A percentile compares a stretch with the other conserved stretches of the same genome.
phyloP scores from a whole-genome alignment of 495 filamentous ascomycete species.

The Diplogelasinospora grovesii region DNA sequence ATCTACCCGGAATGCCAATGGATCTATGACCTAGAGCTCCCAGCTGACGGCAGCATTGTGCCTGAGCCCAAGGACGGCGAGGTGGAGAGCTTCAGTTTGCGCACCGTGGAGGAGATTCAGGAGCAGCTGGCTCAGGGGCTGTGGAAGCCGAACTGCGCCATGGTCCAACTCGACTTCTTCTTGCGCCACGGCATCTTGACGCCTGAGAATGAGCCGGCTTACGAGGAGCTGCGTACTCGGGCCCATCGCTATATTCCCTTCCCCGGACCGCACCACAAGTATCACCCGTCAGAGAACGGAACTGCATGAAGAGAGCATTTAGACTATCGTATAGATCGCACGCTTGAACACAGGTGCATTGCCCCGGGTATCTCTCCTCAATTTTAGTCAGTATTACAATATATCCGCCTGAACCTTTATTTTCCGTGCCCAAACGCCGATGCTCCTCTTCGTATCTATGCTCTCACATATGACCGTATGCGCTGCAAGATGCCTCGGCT shows the following conservation, averaged over 20 bases:
- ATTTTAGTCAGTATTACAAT: too few relatives aligned
- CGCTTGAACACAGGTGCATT: slow-evolving; percentile 6
- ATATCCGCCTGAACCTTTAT: too few relatives aligned
- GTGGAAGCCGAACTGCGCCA: slow-evolving; percentile 92
- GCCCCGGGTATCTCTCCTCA: slow-evolving; percentile 24
- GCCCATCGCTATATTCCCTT: slow-evolving; percentile 80
- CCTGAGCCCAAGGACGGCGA: slow-evolving; percentile 78
- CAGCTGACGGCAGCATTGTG: slow-evolving; percentile 46
- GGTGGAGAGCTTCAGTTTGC: slow-evolving; percentile 77
- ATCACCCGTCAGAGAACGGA: slow-evolving; percentile 10
- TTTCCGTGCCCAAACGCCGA: too few relatives aligned
- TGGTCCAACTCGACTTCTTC: slow-evolving; percentile 86
- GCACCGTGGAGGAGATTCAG: slow-evolving; percentile 67
- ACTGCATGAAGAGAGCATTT: slow-evolving; percentile 5
- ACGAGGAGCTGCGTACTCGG: slow-evolving; percentile 64
- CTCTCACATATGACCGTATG: too few relatives aligned
- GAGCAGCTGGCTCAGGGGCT: slow-evolving; percentile 60
- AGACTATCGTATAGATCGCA: slow-evolving; percentile 4
- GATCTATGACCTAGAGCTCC: slow-evolving; percentile 82
- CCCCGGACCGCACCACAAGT: slow-evolving; percentile 53
- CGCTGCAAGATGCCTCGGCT: too few relatives aligned
- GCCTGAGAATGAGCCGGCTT: slow-evolving; percentile 74
- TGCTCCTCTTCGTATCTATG: too few relatives aligned
- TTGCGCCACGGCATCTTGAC: slow-evolving; percentile 78
- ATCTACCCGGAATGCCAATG: slow-evolving; percentile 90